These are phyloP conservation scores for Lonicera japonica DNA, from an alignment of 129 eudicot genomes.

Conservation along the genomic window DNA sequence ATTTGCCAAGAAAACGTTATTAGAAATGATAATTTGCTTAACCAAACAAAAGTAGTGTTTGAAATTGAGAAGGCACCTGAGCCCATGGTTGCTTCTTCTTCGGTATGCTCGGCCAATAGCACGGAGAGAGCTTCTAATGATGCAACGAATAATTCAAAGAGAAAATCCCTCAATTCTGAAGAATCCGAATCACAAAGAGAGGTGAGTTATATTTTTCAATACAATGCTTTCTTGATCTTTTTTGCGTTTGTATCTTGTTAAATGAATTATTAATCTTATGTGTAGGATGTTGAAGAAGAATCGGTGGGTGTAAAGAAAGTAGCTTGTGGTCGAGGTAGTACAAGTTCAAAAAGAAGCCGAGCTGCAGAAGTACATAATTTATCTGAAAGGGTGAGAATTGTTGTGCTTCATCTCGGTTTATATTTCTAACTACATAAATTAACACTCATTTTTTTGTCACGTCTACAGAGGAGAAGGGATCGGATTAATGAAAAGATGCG, in stretches of 20 bases:
- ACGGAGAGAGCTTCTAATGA: slow-evolving; percentile 72
- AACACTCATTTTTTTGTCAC: slow-evolving; percentile 15
- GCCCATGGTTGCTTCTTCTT: slow-evolving; percentile 69
- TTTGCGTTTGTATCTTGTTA: not conserved
- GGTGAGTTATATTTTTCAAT: slow-evolving; percentile 35
- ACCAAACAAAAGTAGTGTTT: slow-evolving; percentile 18
- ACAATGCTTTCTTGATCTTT: not conserved
- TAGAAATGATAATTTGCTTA: slow-evolving; percentile 18
- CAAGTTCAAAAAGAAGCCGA: slow-evolving; percentile 89
- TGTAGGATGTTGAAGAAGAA: slow-evolving; percentile 82
- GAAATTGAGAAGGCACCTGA: slow-evolving; percentile 45
- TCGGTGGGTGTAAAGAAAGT: slow-evolving; percentile 50
- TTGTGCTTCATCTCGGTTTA: not conserved
- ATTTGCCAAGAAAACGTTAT: slow-evolving; percentile 17
- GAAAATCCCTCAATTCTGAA: slow-evolving; percentile 60
- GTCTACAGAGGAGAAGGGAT: slow-evolving; percentile 86
- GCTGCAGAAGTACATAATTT: slow-evolving; percentile 99
- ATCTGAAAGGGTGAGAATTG: slow-evolving; percentile 80
- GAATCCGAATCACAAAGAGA: slow-evolving; percentile 79
- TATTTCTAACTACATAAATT: not conserved
- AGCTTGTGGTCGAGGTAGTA: slow-evolving; percentile 44
- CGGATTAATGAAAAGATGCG: slow-evolving; percentile 99
- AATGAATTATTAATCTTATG: slow-evolving; percentile 2
- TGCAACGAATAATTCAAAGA: slow-evolving; percentile 42
- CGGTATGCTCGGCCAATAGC: slow-evolving; percentile 92